Conservation (phyloP, 768 basidiomycete species). For the Pholiota conissans region DNA sequence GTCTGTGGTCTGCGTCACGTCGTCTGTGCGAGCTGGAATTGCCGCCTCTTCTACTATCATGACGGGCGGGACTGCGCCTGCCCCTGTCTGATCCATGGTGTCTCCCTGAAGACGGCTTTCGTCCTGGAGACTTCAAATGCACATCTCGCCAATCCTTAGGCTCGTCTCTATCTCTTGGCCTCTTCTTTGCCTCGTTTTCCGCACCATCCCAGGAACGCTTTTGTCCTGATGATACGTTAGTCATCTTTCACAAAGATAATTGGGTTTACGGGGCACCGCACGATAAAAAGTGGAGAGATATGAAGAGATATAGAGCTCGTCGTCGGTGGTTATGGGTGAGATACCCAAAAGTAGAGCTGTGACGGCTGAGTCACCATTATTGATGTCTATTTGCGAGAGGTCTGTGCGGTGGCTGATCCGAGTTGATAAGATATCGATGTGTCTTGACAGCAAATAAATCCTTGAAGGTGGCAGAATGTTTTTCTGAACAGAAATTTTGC, state of each 20-base stretch:
- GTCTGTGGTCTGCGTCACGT: constrained; percentile 16
- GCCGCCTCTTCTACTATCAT: constrained; percentile 16
- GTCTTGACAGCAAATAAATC: background rate
- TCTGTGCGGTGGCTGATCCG: constrained; percentile 13
- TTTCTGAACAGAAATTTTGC: too few species aligned
- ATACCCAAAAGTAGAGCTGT: background rate
- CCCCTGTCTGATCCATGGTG: constrained; percentile 30
- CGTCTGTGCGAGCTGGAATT: constrained; percentile 14
- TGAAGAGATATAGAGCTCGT: background rate
- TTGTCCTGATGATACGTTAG: constrained; percentile 82
- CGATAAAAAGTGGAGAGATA: constrained; percentile 50
- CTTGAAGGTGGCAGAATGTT: too few species aligned
- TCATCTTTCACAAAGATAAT: constrained; percentile 53
- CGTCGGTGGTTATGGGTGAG: background rate
- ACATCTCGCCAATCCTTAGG: constrained; percentile 72
- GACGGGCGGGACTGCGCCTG: constrained; percentile 18
- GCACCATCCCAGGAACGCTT: constrained; percentile 76
- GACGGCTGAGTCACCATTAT: background rate
- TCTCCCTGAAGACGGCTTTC: constrained; percentile 26
- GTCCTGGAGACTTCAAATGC: constrained; percentile 44
- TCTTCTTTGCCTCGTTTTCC: constrained; percentile 50
- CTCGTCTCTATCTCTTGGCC: constrained; percentile 55
- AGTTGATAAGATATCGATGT: background rate
- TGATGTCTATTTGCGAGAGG: constrained; percentile 9
- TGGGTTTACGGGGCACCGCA: constrained; percentile 79